Evolutionary conservation across 129 eudicot genomes (phyloP), one percentile per base, ranked within the genome.

Genomic region (Sambucus nigra): DNA sequence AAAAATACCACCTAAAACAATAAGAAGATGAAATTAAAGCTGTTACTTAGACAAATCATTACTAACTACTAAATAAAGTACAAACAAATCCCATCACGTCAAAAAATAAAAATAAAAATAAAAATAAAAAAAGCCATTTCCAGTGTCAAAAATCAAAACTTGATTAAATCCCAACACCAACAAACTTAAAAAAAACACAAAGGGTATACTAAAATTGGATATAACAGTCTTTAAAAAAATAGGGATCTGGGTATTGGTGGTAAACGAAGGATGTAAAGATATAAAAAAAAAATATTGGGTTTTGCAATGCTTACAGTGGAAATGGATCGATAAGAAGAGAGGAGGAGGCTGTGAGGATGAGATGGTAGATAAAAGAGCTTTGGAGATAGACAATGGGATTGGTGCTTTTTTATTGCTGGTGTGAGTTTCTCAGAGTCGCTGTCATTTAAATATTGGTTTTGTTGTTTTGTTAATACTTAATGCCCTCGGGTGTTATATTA

Each of bases 261-360:
- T 9, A 46, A 19, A 16, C 20, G 16, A 21, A 49, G 31, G 67
- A 61, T 48, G 35, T 51, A 46, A 22, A 61, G 5, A 29, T 4
- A 18, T 0, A 15, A 42, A 42, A 2, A 29, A n/a, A 44, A 11
- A 39, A 65, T 23, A 46, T 31, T 65, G 53, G 41, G 47, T 42
- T 25, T 8, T 33, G 42, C 41, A 48, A 48, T 24, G 33, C 71
- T 65, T 56, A 56, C 71, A 29, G 71, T 32, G 25, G 59, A 7
- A 57, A 55, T 54, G 13, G 56, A 65, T 45, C 15, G 53, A 42
- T n/a, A n/a, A 19, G 10, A 52, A 21, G 21, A 3, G 59, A 47
- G 54, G 51, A 9, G 29, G 14, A 23, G 28, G 29, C 13, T 35
- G 45, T 0, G 17, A 45, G 65, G 48, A n/a, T n/a, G 47, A 61